Conservation (phyloP, 2,329 filamentous ascomycete species). For the Claviceps cyperi region DNA sequence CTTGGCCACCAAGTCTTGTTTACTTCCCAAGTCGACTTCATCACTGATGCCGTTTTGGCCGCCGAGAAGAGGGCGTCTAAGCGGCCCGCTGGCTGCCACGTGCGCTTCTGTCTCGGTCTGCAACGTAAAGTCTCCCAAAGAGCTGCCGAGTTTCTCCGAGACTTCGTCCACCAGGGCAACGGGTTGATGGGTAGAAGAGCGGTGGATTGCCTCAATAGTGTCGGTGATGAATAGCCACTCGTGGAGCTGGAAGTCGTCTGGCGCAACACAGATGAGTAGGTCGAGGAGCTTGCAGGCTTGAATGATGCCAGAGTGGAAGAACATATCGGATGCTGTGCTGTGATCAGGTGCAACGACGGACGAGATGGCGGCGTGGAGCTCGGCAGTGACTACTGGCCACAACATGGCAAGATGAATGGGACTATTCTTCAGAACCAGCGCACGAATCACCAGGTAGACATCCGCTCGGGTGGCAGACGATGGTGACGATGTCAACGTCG, state of each 20-base stretch:
- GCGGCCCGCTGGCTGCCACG: conserved; percentile 20
- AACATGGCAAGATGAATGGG: conserved; percentile 67
- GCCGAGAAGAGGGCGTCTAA: conserved; percentile 36
- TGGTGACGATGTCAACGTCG: conserved; percentile 77
- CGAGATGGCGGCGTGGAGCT: conserved; percentile 66
- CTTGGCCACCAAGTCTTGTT: conserved; percentile 57
- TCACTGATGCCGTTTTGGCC: conserved; percentile 39
- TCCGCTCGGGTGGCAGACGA: conserved; percentile 82
- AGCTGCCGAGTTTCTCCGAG: conserved; percentile 54
- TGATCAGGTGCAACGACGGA: conserved; percentile 56
- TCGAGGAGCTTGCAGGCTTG: conserved; percentile 93
- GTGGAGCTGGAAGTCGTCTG: conserved; percentile 95
- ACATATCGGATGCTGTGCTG: conserved; percentile 51
- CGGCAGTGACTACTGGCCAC: conserved; percentile 81
- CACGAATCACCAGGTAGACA: conserved; percentile 75
- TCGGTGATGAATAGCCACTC: conserved; percentile 97
- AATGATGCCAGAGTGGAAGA: conserved; percentile 61
- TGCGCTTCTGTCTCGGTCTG: conserved; percentile 24
- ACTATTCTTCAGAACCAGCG: conserved; percentile 65
- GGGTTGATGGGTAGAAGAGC: conserved; percentile 52
- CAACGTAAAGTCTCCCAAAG: conserved; percentile 14
- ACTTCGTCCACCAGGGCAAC: conserved; percentile 73
- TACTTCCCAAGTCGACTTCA: conserved; percentile 41
- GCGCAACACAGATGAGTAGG: conserved; percentile 67
- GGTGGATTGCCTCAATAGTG: conserved; percentile 90